Evolutionary conservation across 768 basidiomycete species (phyloP), one percentile per base, ranked within the genome.

Genomic region (Boletus vermiculosoides): DNA sequence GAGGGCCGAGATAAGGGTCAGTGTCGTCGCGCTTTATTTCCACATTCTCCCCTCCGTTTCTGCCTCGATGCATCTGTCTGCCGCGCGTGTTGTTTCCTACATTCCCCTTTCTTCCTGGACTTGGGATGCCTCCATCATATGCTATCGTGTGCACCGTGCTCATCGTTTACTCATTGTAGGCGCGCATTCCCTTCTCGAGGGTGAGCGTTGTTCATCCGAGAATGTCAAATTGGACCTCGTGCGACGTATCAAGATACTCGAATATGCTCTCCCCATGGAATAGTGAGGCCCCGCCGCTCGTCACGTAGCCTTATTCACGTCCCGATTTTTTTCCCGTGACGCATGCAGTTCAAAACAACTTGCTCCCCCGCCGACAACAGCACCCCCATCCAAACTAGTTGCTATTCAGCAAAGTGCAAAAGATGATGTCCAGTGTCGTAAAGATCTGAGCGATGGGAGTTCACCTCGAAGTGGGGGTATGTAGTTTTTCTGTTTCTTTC

Each of bases 171-270:
- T 50, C 20, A 23, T 59, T 50, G 7, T 67, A 96, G 94, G 96
- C 96, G 52, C 87, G 97, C 51, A 98, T 99, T 64, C 97, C 22
- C 83, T 98, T 45, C 83, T 99, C 54, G 97, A 99, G 72, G 97
- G 97, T 53, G 95, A 98, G 72, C 87, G 94, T 56, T 84, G 96
- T 61, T 97, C 94, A 0, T 96, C 94, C 64, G 97, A 99, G 74
- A 98, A 98, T 71, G 86, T 96, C 60, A 93, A 97, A 74, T 82
- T 94, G 60, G 97, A 98, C 75, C 80, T 98, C 34, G 87, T 95
- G 83, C 86, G 95, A 59, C 86, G 97, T 57, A 97, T 98, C 63
- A 97, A 97, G 83, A 97, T 99, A 96, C 85, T 99, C 50, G 97
- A 99, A 75, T 98, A 94, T 74, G 97, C 96, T 40, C 79, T 99